Base-by-base conservation (phyloP, 352 stramenopile species). In the Globisporangium rhizosaccharum region DNA sequence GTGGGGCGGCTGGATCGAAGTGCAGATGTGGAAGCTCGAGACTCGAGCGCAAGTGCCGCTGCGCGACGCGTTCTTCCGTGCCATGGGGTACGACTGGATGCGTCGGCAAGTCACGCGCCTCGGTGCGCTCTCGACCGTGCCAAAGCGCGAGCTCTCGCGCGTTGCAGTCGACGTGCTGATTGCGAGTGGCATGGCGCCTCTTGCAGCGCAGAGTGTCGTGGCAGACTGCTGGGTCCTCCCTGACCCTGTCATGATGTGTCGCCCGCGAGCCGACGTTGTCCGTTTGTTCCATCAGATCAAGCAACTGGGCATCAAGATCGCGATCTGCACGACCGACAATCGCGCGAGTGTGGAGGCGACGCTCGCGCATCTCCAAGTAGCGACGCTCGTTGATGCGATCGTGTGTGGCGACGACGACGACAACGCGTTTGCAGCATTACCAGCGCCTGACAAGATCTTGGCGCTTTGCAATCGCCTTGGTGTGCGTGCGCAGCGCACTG, bases 331-430 rank as follows among this genome's bases (percentile, higher is more conserved):
- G 4, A 76, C 69, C 1, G 76, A 86, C 56, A 71, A 72, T 44
- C 66, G 76, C 41, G 71, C 57, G 14, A 47, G 63, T 4, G 84
- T 74, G 2, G 28, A 61, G 25, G 57, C 62, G 28, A 76, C 70
- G 36, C 55, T 86, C 20, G 50, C 51, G 15, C 62, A 72, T 48
- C 60, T 84, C 3, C 45, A 62, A 11, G 49, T 86, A 5, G 51
- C 48, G 0, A 33, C 67, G 15, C 48, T 82, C 17, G 69, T 86
- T 20, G 74, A 86, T 47, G 45, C 42, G n/a, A 61, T 84, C 15
- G 51, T 68, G n/a, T 86, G 76, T 47, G 73, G 73, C 7, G 73
- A 86, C 52, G 76, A 86, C 42, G 71, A 69, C 4, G 73, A 84
- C 52, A 73, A 84, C 30, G 70, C 65, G 10, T 41, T 77, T 6